Evolutionary conservation across 2,329 filamentous ascomycete species (phyloP), one percentile per base, ranked within the genome.

Genomic region (Clarireedia monteithiana): DNA sequence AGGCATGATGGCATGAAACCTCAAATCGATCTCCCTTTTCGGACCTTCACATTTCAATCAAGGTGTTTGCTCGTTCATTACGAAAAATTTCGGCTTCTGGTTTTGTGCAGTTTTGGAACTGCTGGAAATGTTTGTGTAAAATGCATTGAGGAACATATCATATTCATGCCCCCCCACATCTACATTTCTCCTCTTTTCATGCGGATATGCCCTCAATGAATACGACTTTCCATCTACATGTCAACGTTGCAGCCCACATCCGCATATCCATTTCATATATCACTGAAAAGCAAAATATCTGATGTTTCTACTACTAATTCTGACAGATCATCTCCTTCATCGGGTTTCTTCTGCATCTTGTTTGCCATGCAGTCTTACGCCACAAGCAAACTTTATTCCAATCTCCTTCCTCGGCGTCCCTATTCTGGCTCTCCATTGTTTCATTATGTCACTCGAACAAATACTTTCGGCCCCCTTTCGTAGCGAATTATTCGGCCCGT

Each of bases 11-110:
- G 56, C 52, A 62, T 64, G 61, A 63, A 50, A 54, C 56, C 53
- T 58, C 57, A 50, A 15, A 61, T 63, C 58, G 60, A 62, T 59
- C 58, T 59, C 64, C 56, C 59, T 52, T 52, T 54, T 45, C 39
- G 36, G 60, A 57, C 58, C 59, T 58, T 58, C 58, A 62, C 57
- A 64, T 57, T 60, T 62, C 60, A 65, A 64, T 63, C 60, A 64
- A 60, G 62, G 61, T 60, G 62, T 62, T 62, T 65, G 57, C 60
- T 62, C 62, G 53, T 55, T 55, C 47, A 44, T 38, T 50, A 44
- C 46, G 26, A 36, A 55, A 45, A 26, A 45, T 17, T 36, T 50
- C 24, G 30, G 30, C 30, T 34, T 34, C 10, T 55, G 46, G 53
- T 50, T 50, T 50, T 44, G 53, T 55, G 53, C 46, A 50, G 46